Conservation (phyloP, 2,329 filamentous ascomycete species). For the Teratosphaeria nubilosa region DNA sequence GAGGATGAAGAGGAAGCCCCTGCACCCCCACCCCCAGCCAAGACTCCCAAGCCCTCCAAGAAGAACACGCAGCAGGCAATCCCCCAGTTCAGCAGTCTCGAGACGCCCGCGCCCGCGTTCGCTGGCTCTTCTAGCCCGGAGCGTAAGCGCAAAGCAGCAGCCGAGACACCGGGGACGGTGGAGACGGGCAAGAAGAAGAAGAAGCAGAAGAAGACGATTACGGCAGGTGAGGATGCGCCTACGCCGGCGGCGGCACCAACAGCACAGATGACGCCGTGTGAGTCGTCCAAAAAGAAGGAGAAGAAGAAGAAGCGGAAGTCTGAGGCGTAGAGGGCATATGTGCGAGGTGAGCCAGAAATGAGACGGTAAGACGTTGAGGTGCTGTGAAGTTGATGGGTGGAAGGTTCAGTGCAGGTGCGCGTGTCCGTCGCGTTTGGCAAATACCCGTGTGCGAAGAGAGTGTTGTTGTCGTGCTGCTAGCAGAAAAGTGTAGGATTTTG, state of each 20-base stretch:
- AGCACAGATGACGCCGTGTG: slow-evolving; percentile 22
- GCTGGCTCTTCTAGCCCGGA: slow-evolving; percentile 12
- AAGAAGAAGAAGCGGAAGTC: slow-evolving; percentile 26
- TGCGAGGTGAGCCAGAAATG: neutral
- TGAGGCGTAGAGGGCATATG: slow-evolving; percentile 5
- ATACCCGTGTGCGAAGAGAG: neutral
- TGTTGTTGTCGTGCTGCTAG: neutral
- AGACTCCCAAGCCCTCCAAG: slow-evolving; percentile 18
- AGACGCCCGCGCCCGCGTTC: slow-evolving; percentile 8
- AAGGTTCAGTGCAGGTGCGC: neutral
- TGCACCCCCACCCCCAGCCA: slow-evolving; percentile 15
- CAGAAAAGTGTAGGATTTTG: neutral
- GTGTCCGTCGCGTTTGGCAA: neutral
- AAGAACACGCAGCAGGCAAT: slow-evolving; percentile 17
- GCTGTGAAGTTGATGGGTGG: neutral
- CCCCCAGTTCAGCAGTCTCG: slow-evolving; percentile 15
- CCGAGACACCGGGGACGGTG: slow-evolving; percentile 2
- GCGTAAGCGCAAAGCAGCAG: slow-evolving; percentile 21
- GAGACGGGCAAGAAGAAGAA: slow-evolving; percentile 25
- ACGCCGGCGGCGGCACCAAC: slow-evolving; percentile 21
- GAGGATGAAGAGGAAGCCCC: slow-evolving; percentile 24
- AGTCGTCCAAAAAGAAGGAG: slow-evolving; percentile 16
- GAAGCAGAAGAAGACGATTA: slow-evolving; percentile 1
- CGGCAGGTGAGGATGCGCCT: slow-evolving; percentile 19
- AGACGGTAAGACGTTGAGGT: too few relatives aligned